Conservation (phyloP, 2,329 filamentous ascomycete genomes). For the Beauveria australis region DNA sequence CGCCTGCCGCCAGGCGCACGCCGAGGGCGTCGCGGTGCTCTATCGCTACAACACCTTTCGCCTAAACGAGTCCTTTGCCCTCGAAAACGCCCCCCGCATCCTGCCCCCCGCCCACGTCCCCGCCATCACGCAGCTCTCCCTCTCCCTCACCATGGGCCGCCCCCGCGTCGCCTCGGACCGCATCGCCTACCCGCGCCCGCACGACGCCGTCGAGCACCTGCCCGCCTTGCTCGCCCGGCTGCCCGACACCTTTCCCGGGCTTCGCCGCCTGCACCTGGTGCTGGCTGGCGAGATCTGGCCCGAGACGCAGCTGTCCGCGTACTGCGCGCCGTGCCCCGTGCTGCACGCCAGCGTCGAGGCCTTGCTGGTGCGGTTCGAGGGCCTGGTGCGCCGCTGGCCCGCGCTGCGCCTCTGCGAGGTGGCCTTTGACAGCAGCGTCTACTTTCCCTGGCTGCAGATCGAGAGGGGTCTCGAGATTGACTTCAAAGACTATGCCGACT, state of each 20-base stretch:
- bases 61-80: conserved; percentile 4
- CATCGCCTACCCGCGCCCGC: conserved; percentile 2
- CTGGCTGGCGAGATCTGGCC: conserved; percentile 4
- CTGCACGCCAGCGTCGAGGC: neutral
- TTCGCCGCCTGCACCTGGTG: neutral
- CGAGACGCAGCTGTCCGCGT: neutral
- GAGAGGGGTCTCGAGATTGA: neutral
- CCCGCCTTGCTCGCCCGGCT: neutral
- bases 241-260: neutral
- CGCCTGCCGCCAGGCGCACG: conserved; percentile 5
- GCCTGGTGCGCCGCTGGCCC: neutral
- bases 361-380: neutral
- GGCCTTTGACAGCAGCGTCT: conserved; percentile 4
- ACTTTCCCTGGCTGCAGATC: conserved; percentile 9
- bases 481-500: conserved; percentile 6
- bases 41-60: conserved; percentile 5
- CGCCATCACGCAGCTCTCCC: neutral
- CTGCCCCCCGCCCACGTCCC: neutral
- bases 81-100: neutral
- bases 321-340: neutral
- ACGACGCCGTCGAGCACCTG: conserved; percentile 1
- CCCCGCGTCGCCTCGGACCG: neutral
- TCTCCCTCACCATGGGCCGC: neutral
- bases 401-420: neutral
- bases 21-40: conserved; percentile 4